phyloP scores from a whole-genome alignment of 2,329 filamentous ascomycete species.

The Simplicillium aogashimaense region DNA sequence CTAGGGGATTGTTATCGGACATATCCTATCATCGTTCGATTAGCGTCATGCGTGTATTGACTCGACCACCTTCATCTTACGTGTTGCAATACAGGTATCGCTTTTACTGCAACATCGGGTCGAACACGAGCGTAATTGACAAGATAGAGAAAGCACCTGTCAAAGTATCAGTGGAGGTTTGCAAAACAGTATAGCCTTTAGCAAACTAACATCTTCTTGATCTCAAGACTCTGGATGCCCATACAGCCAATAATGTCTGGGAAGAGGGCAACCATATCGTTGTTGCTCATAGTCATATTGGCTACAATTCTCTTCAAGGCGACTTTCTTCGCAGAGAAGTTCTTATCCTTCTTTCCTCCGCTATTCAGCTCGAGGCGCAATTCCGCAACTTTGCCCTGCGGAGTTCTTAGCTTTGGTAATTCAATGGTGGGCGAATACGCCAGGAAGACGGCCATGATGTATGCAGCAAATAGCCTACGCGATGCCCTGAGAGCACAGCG shows the following conservation, averaged over 20 bases:
- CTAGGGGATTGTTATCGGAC: constrained; percentile 84
- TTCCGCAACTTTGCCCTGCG: constrained; percentile 98
- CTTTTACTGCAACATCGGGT: constrained; percentile 87
- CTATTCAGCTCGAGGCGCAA: constrained; percentile 87
- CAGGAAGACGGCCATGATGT: constrained; percentile 36
- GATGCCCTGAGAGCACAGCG: not conserved
- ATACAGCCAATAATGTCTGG: constrained; percentile 94
- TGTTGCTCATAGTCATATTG: constrained; percentile 99
- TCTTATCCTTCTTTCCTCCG: constrained; percentile 97
- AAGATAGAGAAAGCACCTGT: constrained; percentile 91
- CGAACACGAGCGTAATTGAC: constrained; percentile 96
- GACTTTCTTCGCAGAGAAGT: constrained; percentile 89
- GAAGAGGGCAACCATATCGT: constrained; percentile 97
- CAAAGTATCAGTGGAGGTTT: constrained; percentile 5
- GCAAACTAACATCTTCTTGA: constrained; percentile 88
- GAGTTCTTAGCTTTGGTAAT: constrained; percentile 40
- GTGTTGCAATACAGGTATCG: constrained; percentile 75
- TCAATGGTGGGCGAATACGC: constrained; percentile 38
- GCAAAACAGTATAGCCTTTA: not conserved
- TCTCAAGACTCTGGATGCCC: constrained; percentile 87
- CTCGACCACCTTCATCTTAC: constrained; percentile 33
- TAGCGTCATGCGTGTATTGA: constrained; percentile 4
- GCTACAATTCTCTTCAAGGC: constrained; percentile 98
- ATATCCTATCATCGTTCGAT: constrained; percentile 57
- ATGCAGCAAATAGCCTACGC: not conserved